Evolutionary conservation across 2,329 filamentous ascomycete genomes (phyloP), one percentile per base, ranked within the genome.

Genomic region (Aureobasidium lini): DNA sequence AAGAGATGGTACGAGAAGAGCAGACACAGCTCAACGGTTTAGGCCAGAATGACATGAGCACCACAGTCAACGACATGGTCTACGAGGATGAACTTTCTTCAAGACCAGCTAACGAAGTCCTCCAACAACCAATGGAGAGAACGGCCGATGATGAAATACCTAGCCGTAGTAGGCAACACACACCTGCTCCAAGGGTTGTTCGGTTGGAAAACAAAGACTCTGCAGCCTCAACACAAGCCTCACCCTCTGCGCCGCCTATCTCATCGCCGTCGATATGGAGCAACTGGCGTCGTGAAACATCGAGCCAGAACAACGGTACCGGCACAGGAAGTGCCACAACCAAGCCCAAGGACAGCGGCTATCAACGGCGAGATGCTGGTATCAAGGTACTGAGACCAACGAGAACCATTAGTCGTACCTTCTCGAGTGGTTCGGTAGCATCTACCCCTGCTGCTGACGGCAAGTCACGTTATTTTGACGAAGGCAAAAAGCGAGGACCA

Each of bases 351-450:
- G 86, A 84, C 66, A 71, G 73, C 28, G 85, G 85, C 29, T 90
- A 90, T 69, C 87, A 90, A 69, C 86, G 66, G 78, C 86, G 64
- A 74, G 84, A 69, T 78, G 83, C 88, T 52, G 86, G 85, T 53
- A 97, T 97, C 88, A 97, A 96, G 76, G 87, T 96, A 1, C 78
- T 97, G 56, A 90, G 91, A 68, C 86, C 93, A 1, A 81, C 81
- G 59, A 94, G 90, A 70, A 79, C 85, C 6, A 74, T 75, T 23
- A 75, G 76, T 29, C 81, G 86, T 13, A 74, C 75, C 1, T 64
- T 75, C 3, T 78, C 79, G 11, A 72, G 75, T n/a, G 54, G 29
- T 6, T 72, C 68, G 1, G 64, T 67, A n/a, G 71, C 67, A 16
- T 62, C 72, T 18, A 61, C 76, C 6, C 39, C 54, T 1, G 54